Base-by-base conservation (phyloP, 495 filamentous ascomycete genomes). In the Aspergillus asperescens region DNA sequence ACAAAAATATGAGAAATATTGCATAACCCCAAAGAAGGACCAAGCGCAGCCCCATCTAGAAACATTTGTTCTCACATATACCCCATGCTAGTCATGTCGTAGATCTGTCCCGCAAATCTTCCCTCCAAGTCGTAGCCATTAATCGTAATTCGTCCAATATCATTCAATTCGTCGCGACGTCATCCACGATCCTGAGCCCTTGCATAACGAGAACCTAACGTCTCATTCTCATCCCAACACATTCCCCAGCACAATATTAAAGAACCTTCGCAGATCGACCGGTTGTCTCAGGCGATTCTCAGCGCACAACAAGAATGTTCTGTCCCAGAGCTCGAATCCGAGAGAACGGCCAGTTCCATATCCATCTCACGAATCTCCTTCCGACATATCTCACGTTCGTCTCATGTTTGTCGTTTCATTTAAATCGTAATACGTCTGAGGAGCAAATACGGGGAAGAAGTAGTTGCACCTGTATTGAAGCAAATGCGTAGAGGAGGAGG, bases 401-500 rank as follows among this genome's bases (percentile, higher is more conserved):
- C n/a, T n/a, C n/a, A n/a, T n/a, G 25, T 28, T 28, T 28, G 5
- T 28, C 25, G 25, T 28, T 9, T 28, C 25, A 28, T 28, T 28
- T 9, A 69, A 19, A 50, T 55, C 32, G 50, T 54, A 47, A 70
- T 64, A 12, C 48, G 57, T 18, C 38, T 40, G 5, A 59, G 23
- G 13, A 20, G 45, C 28, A 56, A 20, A 24, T 54, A 23, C 50
- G 53, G 13, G 40, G 16, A 34, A 64, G 48, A n/a, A 62, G 56
- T 19, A 40, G 8, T 35, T 35, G 13, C n/a, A n/a, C 47, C 51
- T 67, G 60, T 42, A 65, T 32, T 7, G 60, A 52, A n/a, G 70
- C 70, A 49, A 73, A 71, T 29, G 70, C 70, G 51, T 73, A 73
- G 20, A 73, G 61, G 12, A 73, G 62, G 41, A 73, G 51, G 48